Conservation (phyloP, 345 rosid genomes). For the Carallia pectinifolia region DNA sequence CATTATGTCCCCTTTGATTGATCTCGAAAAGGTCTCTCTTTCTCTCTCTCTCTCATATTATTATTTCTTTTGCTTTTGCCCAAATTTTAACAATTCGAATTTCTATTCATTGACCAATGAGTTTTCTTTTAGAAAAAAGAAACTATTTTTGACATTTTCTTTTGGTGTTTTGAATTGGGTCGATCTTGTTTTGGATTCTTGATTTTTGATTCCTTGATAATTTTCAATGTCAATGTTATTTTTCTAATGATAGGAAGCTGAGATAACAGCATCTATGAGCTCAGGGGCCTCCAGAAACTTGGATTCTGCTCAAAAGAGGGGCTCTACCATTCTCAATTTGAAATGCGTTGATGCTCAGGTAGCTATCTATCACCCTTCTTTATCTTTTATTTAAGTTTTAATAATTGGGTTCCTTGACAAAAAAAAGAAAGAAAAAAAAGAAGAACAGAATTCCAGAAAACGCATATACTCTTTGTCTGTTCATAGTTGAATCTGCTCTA, state of each 20-base stretch:
- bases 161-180: too few species aligned
- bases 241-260: constrained; percentile 50
- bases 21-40: constrained; percentile 60
- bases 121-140: too few species aligned
- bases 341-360: constrained; percentile 84
- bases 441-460: too few species aligned
- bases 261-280: constrained; percentile 70
- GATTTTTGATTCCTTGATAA: too few species aligned
- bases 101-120: background rate
- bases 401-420: background rate
- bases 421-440: too few species aligned
- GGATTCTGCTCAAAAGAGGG: constrained; percentile 66
- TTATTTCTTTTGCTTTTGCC: background rate
- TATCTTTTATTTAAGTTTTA: background rate
- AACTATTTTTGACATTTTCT: too few species aligned
- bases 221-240: too few species aligned
- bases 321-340: constrained; percentile 70
- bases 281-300: constrained; percentile 63
- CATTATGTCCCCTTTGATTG: constrained; percentile 63
- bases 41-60: background rate
- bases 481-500: too few species aligned
- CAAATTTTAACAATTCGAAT: background rate
- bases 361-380: background rate
- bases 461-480: too few species aligned
- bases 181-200: too few species aligned